phyloP scores from a whole-genome alignment of 2,329 filamentous ascomycete genomes.

The Xylaria arbuscula region DNA sequence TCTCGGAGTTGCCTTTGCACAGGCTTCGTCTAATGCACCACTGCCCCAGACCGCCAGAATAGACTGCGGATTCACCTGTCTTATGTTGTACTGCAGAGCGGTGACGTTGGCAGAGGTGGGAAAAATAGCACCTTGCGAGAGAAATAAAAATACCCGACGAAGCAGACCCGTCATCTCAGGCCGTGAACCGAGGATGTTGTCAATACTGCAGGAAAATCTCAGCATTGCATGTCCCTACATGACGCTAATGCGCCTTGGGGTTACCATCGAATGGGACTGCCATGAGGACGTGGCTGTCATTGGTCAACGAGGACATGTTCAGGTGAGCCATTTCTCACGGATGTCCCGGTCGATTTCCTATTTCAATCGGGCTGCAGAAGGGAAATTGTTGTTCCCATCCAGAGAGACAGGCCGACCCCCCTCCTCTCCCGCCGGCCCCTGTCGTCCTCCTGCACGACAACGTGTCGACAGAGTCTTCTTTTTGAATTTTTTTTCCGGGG shows the following conservation, averaged over 20 bases:
- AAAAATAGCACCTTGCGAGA: not conserved
- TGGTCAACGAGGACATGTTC: slow-evolving; percentile 39
- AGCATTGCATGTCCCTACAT: slow-evolving; percentile 29
- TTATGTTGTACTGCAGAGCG: slow-evolving; percentile 8
- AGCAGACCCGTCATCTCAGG: slow-evolving; percentile 19
- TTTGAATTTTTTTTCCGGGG: slow-evolving; percentile 20
- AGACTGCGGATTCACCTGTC: not conserved
- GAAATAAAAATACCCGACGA: slow-evolving; percentile 21
- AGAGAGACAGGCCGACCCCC: not conserved
- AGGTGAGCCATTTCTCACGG: slow-evolving; percentile 48
- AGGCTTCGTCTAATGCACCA: slow-evolving; percentile 14
- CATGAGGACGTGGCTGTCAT: slow-evolving; percentile 22
- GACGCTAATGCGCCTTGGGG: slow-evolving; percentile 31
- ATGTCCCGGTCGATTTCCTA: slow-evolving; percentile 41
- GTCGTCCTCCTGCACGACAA: slow-evolving; percentile 31
- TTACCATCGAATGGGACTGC: slow-evolving; percentile 1
- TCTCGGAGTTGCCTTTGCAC: slow-evolving; percentile 29
- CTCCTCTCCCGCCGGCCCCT: slow-evolving; percentile 12
- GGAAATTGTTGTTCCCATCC: slow-evolving; percentile 34
- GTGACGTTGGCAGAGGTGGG: slow-evolving; percentile 24
- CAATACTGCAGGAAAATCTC: slow-evolving; percentile 35
- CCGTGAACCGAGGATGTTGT: slow-evolving; percentile 31
- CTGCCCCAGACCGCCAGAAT: slow-evolving; percentile 17
- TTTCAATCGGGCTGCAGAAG: slow-evolving; percentile 40
- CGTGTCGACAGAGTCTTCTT: slow-evolving; percentile 33